Evolutionary conservation across 345 rosid species (phyloP).

Genomic region (Hirschfeldia incana): DNA sequence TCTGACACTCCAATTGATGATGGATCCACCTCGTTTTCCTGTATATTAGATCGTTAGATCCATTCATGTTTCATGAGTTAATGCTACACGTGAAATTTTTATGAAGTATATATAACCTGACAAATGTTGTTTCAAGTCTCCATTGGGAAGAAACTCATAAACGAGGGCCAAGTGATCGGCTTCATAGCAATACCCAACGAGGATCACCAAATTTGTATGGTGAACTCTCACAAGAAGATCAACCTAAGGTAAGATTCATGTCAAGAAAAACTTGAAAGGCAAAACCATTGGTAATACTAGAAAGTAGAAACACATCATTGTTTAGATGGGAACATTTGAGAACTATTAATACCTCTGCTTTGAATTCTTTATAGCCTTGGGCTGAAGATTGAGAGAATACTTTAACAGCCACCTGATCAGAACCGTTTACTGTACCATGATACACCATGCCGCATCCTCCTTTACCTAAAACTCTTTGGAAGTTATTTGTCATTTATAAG

Average conservation of each 20-base stretch:
- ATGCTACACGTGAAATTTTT: neutral
- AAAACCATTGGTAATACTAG: neutral
- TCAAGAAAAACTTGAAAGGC: neutral
- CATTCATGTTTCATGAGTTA: neutral
- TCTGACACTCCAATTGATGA: constrained; percentile 43
- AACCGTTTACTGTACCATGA: constrained; percentile 34
- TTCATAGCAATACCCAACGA: constrained; percentile 51
- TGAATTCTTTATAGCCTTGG: constrained; percentile 47
- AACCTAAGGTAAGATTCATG: constrained; percentile 28
- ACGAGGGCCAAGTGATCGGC: constrained; percentile 38
- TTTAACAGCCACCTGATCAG: constrained; percentile 49
- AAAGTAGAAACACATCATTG: neutral
- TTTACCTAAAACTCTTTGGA: constrained; percentile 40
- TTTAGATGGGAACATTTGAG: neutral
- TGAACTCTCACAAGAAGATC: constrained; percentile 46
- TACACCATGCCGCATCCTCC: constrained; percentile 54
- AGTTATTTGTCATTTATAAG: constrained; percentile 37
- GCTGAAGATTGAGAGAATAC: constrained; percentile 42
- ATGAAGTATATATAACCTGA: constrained; percentile 30
- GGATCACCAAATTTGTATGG: constrained; percentile 48
- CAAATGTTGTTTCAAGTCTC: constrained; percentile 40
- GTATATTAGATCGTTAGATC: neutral
- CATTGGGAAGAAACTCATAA: constrained; percentile 50
- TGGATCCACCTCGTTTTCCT: constrained; percentile 9
- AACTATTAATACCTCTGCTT: constrained; percentile 39